Evolutionary conservation across 1,284 basidiomycete genomes (phyloP).

Genomic region (Bjerkandera adusta): DNA sequence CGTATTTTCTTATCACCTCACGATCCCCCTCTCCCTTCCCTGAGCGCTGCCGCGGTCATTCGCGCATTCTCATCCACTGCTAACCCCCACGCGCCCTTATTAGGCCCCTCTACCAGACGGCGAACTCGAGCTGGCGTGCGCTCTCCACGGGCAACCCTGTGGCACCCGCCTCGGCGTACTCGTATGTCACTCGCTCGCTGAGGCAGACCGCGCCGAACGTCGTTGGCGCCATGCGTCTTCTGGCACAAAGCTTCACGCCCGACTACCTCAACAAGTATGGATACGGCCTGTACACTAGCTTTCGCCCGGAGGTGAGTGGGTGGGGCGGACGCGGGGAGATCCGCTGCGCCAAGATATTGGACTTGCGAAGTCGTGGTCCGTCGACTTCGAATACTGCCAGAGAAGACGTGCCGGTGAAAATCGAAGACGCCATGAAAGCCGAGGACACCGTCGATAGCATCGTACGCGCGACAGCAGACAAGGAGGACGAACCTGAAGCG

Average conservation of each 20-base stretch:
- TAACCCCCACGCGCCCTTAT: constrained; percentile 8
- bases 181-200: constrained; percentile 81
- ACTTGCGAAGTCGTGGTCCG: constrained; percentile 36
- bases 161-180: constrained; percentile 71
- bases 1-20: too few species aligned
- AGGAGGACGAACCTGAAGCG: constrained; percentile 28
- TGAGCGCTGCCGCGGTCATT: background rate
- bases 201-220: constrained; percentile 73
- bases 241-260: constrained; percentile 67
- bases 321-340: constrained; percentile 78
- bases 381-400: background rate
- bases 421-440: constrained; percentile 5
- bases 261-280: constrained; percentile 69
- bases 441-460: constrained; percentile 1
- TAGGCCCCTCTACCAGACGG: constrained; percentile 81
- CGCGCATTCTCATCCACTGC: constrained; percentile 2
- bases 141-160: constrained; percentile 73
- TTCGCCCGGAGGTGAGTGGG: constrained; percentile 66
- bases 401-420: background rate
- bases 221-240: constrained; percentile 77
- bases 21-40: background rate
- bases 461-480: constrained; percentile 1
- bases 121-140: constrained; percentile 70
- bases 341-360: constrained; percentile 58
- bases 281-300: constrained; percentile 74